Base-by-base conservation (phyloP, 164 flowering plant species). In the Nymphaea colorata region DNA sequence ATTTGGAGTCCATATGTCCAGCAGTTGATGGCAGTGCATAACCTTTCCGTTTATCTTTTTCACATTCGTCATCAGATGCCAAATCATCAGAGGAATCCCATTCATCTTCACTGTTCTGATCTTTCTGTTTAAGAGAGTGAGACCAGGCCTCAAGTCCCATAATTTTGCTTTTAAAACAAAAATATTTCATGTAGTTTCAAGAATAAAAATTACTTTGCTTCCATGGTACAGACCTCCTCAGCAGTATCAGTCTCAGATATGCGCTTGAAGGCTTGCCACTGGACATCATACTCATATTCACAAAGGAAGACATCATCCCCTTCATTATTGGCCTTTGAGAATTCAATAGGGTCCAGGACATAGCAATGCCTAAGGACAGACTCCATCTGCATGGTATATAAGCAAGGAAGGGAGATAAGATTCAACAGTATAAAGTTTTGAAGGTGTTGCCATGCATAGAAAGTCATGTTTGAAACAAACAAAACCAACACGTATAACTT, bases 231-330 rank as follows among this genome's bases (percentile, higher is more conserved):
- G 64, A 6, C 64, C 84, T 79, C 86, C 64, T 82, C 85, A 51
- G 36, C 79, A 66, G 76, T 77, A 68, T 83, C 85, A 61, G 83
- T 79, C 36, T 88, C 96, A 64, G 94, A 86, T 55, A 90, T 74
- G 68, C 96, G 89, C 83, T 90, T 94, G 84, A 89, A 94, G 78
- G 86, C 89, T 73, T 86, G 91, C 95, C 99, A 87, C 43, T 79
- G 86, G 63, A 88, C 76, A 72, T 91, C 98, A 76, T 90, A 94
- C 73, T 91, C 93, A 67, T 91, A 90, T 73, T 94, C 99, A 71
- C 98, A 91, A 7, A 94, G 76, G 68, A 87, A 94, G 55, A 91
- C 81, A 78, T 91, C 96, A 88, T 94, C 99, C 36, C 99, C 99
- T 68, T 85, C 96, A 76, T 85, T 75, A 47, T 55, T 80, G 66